Percentiles rank a stretch among this genome's conserved stretches.
phyloP scores from a whole-genome alignment of 192 early-diverging fungal species.

The Coemansia guatemalensis region DNA sequence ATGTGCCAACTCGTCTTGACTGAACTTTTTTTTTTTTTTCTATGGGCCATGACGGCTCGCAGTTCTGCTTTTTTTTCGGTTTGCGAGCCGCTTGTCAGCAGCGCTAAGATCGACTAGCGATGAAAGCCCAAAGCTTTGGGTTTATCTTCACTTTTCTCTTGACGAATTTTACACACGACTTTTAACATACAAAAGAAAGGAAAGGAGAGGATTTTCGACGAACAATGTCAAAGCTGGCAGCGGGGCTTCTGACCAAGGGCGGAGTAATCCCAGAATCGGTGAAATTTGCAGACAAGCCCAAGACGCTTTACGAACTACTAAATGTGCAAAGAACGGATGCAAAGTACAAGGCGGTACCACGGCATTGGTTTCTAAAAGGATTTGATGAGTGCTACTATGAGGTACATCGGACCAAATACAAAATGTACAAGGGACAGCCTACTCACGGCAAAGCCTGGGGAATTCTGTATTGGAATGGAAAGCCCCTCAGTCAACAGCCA shows the following conservation, averaged over 20 bases:
- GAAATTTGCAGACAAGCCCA: conserved; percentile 22
- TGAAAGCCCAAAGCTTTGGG: not conserved
- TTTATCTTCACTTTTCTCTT: not conserved
- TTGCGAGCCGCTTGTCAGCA: too few relatives aligned
- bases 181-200: not conserved
- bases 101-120: too few relatives aligned
- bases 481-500: conserved; percentile 14
- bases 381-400: conserved; percentile 43
- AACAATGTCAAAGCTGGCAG: conserved; percentile 32
- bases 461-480: conserved; percentile 38
- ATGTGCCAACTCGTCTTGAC: too few relatives aligned
- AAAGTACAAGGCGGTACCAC: conserved; percentile 30
- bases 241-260: conserved; percentile 27
- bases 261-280: conserved; percentile 18
- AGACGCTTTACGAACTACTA: conserved; percentile 42
- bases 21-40: too few relatives aligned
- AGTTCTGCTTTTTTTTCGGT: too few relatives aligned
- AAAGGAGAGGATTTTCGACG: not conserved
- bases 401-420: conserved; percentile 36
- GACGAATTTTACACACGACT: not conserved
- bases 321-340: conserved; percentile 39
- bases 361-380: conserved; percentile 44
- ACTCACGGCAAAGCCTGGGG: conserved; percentile 51
- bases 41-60: too few relatives aligned
- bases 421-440: conserved; percentile 26